Conservation (phyloP, 2,329 filamentous ascomycete genomes). For the Monosporascus sp. region DNA sequence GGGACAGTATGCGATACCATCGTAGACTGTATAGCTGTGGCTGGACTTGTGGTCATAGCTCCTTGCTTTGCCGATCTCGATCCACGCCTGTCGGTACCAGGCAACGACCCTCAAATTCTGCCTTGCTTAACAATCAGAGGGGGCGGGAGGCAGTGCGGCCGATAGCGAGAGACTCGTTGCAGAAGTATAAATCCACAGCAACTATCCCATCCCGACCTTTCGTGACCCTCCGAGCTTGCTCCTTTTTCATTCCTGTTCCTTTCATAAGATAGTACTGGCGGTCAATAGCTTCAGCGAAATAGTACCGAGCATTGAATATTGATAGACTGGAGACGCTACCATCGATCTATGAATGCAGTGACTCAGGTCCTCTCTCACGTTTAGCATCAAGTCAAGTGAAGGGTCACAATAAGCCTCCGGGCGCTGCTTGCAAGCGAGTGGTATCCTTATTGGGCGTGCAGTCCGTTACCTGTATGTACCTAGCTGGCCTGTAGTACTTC, state of each 20-base stretch:
- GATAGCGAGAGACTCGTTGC: background rate
- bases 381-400: too few relatives aligned
- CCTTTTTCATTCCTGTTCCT: background rate
- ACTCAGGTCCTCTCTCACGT: too few relatives aligned
- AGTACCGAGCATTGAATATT: too few relatives aligned
- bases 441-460: too few relatives aligned
- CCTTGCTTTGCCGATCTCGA: too few relatives aligned
- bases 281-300: background rate
- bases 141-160: background rate
- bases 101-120: slow-evolving; percentile 18
- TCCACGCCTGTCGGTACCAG: slow-evolving; percentile 2
- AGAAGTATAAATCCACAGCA: background rate
- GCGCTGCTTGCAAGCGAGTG: too few relatives aligned
- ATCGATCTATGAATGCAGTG: too few relatives aligned
- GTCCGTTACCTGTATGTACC: too few relatives aligned
- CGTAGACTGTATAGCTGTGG: background rate
- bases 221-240: background rate
- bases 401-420: too few relatives aligned
- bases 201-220: background rate
- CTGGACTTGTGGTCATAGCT: background rate
- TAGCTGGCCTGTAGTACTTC: too few relatives aligned
- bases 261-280: background rate
- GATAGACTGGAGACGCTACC: too few relatives aligned
- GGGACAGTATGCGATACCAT: background rate
- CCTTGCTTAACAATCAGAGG: slow-evolving; percentile 25